Percentiles rank a stretch among this genome's conserved stretches.
phyloP scores from a whole-genome alignment of 495 filamentous ascomycete genomes.

The Penicillium egyptiacum region DNA sequence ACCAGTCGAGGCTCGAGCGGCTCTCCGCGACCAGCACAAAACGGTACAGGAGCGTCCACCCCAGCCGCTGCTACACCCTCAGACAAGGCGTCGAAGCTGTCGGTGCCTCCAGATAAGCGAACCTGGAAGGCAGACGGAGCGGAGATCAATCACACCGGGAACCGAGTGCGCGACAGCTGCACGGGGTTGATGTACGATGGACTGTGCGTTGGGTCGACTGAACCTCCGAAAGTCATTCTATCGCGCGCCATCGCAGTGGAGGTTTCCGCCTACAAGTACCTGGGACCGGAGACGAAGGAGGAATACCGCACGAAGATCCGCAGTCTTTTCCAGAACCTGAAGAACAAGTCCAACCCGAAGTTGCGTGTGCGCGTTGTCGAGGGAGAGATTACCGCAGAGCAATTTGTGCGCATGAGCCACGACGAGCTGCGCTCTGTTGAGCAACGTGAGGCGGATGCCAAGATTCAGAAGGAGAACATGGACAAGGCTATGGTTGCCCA shows the following conservation, averaged over 20 bases:
- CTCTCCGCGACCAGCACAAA: slow-evolving; percentile 41
- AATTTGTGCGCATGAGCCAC: slow-evolving; percentile 70
- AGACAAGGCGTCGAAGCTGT: slow-evolving; percentile 55
- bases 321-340: slow-evolving; percentile 88
- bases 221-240: slow-evolving; percentile 57
- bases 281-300: slow-evolving; percentile 64
- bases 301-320: slow-evolving; percentile 84
- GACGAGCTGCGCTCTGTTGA: slow-evolving; percentile 79
- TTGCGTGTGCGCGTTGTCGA: slow-evolving; percentile 72
- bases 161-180: slow-evolving; percentile 71
- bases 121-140: slow-evolving; percentile 79
- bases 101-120: slow-evolving; percentile 74
- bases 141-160: slow-evolving; percentile 66
- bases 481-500: slow-evolving; percentile 65
- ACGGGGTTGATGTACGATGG: slow-evolving; percentile 89
- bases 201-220: slow-evolving; percentile 45
- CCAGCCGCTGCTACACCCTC: slow-evolving; percentile 43
- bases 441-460: slow-evolving; percentile 63
- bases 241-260: slow-evolving; percentile 70
- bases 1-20: slow-evolving; percentile 43
- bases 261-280: slow-evolving; percentile 62
- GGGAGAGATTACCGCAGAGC: slow-evolving; percentile 66
- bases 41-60: slow-evolving; percentile 40
- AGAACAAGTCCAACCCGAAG: slow-evolving; percentile 79
- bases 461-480: slow-evolving; percentile 86